These are phyloP conservation scores for Oryza longistaminata DNA, from an alignment of 176 grass and related monocot genomes.

Conservation along the genomic window DNA sequence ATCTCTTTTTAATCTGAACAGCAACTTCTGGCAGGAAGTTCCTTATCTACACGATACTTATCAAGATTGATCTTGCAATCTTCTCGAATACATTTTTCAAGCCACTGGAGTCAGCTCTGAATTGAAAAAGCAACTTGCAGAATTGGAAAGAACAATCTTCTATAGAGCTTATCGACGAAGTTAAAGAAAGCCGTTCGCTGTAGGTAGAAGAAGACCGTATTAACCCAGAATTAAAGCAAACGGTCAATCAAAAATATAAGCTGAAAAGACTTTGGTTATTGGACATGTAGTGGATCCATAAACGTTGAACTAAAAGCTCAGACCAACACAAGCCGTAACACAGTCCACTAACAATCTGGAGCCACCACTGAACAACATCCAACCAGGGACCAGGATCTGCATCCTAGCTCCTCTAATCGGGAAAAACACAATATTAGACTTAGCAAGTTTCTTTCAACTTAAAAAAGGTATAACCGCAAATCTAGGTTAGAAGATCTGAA, in stretches of 20 bases:
- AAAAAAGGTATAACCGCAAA: background rate
- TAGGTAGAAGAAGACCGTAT: constrained; percentile 40
- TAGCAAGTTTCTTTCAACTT: background rate
- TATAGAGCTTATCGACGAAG: constrained; percentile 84
- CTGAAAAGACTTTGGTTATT: background rate
- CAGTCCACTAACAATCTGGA: background rate
- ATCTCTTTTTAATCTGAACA: constrained; percentile 59
- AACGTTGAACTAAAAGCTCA: background rate
- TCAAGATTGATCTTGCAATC: constrained; percentile 88
- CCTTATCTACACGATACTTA: constrained; percentile 77
- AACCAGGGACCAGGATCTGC: no score
- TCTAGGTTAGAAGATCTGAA: background rate
- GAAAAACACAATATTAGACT: background rate
- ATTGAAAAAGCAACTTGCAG: constrained; percentile 73
- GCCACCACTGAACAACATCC: background rate
- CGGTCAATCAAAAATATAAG: constrained; percentile 8
- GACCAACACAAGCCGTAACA: constrained; percentile 2
- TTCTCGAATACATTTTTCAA: constrained; percentile 74
- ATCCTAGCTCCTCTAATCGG: background rate
- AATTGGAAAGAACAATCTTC: constrained; percentile 87
- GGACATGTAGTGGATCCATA: background rate
- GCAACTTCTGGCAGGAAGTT: constrained; percentile 59
- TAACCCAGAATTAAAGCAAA: constrained; percentile 6
- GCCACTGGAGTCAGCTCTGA: constrained; percentile 54
- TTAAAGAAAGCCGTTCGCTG: constrained; percentile 90